Percentiles rank a stretch among this genome's conserved stretches.
These are phyloP conservation scores for Scleromitrula shiraiana DNA, from an alignment of 2,329 filamentous ascomycete species.

Conservation along the genomic window DNA sequence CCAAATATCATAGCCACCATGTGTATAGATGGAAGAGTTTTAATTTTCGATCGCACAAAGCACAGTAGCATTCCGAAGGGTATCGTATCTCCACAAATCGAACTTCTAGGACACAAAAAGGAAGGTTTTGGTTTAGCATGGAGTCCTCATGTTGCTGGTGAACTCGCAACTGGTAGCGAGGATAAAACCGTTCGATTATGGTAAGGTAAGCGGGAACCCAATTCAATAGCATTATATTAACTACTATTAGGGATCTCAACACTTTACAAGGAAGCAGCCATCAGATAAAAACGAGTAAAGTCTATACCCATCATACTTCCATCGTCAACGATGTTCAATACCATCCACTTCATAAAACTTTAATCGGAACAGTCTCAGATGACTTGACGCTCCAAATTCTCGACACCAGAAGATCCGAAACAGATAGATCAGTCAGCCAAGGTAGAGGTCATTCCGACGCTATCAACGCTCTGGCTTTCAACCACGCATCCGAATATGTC, in stretches of 20 bases:
- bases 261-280: conserved; percentile 63
- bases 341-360: conserved; percentile 74
- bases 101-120: conserved; percentile 72
- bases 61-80: conserved; percentile 67
- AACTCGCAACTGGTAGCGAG: conserved; percentile 83
- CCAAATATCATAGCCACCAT: conserved; percentile 93
- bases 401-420: conserved; percentile 66
- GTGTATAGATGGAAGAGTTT: conserved; percentile 76
- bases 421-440: conserved; percentile 59
- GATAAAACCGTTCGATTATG: conserved; percentile 88
- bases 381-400: conserved; percentile 89
- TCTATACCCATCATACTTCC: conserved; percentile 80
- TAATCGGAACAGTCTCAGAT: conserved; percentile 91
- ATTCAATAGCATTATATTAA: background rate
- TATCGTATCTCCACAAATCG: conserved; percentile 43
- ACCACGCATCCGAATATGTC: conserved; percentile 81
- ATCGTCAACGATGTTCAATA: conserved; percentile 97
- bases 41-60: conserved; percentile 95
- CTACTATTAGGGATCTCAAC: conserved; percentile 61
- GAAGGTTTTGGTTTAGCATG: conserved; percentile 92
- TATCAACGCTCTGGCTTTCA: conserved; percentile 94
- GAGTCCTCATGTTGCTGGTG: conserved; percentile 73
- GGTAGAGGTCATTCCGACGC: conserved; percentile 79
- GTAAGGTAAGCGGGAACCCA: conserved; percentile 39
- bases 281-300: conserved; percentile 60